Conservation (phyloP, 176 grass and related monocot genomes). For the Cenchrus americanus region DNA sequence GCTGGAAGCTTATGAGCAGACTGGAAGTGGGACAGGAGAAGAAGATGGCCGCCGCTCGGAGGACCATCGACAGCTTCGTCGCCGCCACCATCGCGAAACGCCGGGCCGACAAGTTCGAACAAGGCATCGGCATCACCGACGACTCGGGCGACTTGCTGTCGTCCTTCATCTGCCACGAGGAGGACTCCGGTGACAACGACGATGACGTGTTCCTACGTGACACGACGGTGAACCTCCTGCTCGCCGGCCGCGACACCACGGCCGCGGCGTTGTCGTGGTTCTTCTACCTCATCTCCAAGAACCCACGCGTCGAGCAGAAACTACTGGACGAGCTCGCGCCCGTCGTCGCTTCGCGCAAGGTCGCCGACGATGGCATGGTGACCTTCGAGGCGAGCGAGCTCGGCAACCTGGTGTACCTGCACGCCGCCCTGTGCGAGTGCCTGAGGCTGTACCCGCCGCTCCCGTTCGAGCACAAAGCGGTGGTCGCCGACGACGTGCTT, state of each 20-base stretch:
- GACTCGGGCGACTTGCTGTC: slow-evolving; percentile 62
- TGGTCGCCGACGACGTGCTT: slow-evolving; percentile 58
- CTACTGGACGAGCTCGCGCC: slow-evolving; percentile 66
- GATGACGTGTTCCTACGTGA: slow-evolving; percentile 60
- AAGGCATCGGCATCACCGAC: background rate
- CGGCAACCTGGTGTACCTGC: slow-evolving; percentile 59
- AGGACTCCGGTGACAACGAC: background rate
- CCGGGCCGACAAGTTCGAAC: slow-evolving; percentile 44
- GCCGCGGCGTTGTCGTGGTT: slow-evolving; percentile 83
- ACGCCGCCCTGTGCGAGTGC: slow-evolving; percentile 76
- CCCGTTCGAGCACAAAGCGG: slow-evolving; percentile 80
- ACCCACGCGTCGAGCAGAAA: slow-evolving; percentile 60
- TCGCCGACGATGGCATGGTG: background rate
- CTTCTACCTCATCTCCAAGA: slow-evolving; percentile 66
- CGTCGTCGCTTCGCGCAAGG: slow-evolving; percentile 24
- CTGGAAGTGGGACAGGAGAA: slow-evolving; percentile 54
- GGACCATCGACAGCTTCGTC: slow-evolving; percentile 69
- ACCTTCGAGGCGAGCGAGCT: slow-evolving; percentile 63
- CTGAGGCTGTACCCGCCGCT: slow-evolving; percentile 80
- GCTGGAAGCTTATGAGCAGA: slow-evolving; percentile 67
- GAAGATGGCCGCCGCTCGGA: slow-evolving; percentile 53
- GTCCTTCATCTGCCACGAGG: slow-evolving; percentile 57
- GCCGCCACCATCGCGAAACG: slow-evolving; percentile 48
- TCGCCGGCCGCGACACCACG: slow-evolving; percentile 82
- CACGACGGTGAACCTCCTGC: slow-evolving; percentile 72